Base-by-base conservation (phyloP, 768 basidiomycete species). In the Termitomyces sp. region DNA sequence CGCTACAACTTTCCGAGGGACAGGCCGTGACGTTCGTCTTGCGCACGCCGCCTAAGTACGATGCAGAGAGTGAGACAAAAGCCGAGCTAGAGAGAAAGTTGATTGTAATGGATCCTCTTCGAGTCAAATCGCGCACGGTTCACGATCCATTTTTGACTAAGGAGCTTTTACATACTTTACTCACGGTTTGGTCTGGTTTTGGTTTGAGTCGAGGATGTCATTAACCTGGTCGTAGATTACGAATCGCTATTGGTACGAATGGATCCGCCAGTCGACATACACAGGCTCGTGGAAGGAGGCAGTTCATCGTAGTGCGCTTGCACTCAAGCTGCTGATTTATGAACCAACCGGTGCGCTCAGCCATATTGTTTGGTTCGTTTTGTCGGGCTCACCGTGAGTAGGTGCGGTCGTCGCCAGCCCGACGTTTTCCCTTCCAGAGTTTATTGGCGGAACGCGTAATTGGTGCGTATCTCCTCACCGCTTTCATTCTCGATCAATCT, bases 381-480 rank as follows among this genome's bases (percentile, higher is more conserved):
- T n/a, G 16, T 37, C 16, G 35, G 16, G 35, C 16, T 10, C 28
- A 32, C 21, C 12, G 5, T 17, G 16, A 37, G 5, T 50, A 77
- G 92, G 94, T 23, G 94, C 95, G 1, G 89, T 97, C 47, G 88
- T 98, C 8, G 96, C 96, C 0, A 94, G 92, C 60, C 94, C 96
- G 0, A 98, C 95, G 0, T 98, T 98, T 72, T 92, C 91, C 59
- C 74, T 98, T 11, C 95, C 95, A 0, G 95, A 97, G 67, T 88
- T 84, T 59, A 89, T 97, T 32, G 94, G 94, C 0, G 94, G 94
- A 1, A 85, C 84, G 0, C 76, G 94, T 54, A 96, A 96, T 65
- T 96, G 94, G 91, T 88, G 56, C 9, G 77, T 66, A 57, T 12
- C 62, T 8, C 4, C 25, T 6, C 44, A 23, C 19, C 10, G 28